Evolutionary conservation across 176 grass and related monocot species (phyloP).

Genomic region (Triticum monococcum): DNA sequence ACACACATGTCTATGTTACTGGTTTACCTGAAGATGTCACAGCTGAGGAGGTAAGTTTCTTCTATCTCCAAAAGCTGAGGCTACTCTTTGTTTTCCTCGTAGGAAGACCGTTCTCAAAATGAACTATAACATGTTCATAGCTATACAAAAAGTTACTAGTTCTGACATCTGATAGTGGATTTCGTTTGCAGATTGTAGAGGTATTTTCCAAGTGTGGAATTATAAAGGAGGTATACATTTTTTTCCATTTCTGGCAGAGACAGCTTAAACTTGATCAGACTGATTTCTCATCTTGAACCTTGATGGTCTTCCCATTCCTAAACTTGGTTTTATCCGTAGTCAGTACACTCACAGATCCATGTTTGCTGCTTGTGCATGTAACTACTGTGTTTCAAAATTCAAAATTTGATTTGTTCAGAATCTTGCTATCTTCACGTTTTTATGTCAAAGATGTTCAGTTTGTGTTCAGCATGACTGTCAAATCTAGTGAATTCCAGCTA

Average conservation of each 20-base stretch:
- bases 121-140: background rate
- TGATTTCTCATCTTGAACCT: background rate
- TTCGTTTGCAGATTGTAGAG: conserved; percentile 80
- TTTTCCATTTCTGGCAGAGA: background rate
- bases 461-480: background rate
- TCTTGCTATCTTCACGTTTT: background rate
- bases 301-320: background rate
- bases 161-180: conserved; percentile 26
- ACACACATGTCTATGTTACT: conserved; percentile 86
- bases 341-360: conserved; percentile 12
- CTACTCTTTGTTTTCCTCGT: conserved; percentile 17
- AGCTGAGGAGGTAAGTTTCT: conserved; percentile 66
- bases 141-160: background rate
- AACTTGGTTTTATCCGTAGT: conserved; percentile 24
- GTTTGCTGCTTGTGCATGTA: background rate
- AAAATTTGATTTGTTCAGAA: background rate
- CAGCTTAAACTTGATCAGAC: background rate
- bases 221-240: conserved; percentile 82
- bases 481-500: conserved; percentile 18
- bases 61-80: conserved; percentile 14
- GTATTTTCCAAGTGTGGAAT: conserved; percentile 96
- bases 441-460: background rate
- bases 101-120: conserved; percentile 20
- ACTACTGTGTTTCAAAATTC: conserved; percentile 16
- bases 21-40: conserved; percentile 96